Evolutionary conservation across 176 grass and related monocot genomes (phyloP).

Genomic region (Canna indica): DNA sequence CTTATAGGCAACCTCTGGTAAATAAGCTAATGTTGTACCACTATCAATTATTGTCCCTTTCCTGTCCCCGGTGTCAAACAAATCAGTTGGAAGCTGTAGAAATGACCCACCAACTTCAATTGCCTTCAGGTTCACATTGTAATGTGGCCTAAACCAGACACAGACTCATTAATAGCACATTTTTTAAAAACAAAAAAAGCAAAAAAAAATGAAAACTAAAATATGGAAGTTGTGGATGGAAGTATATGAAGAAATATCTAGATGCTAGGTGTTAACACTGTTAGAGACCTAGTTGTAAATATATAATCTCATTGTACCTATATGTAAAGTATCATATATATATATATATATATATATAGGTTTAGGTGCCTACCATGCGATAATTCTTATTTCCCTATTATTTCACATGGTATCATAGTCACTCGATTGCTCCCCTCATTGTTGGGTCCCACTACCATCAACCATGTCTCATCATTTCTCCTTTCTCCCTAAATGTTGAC

Average conservation of each 20-base stretch:
- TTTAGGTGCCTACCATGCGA: too few species aligned
- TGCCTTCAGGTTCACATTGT: slow-evolving; percentile 73
- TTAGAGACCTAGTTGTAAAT: too few species aligned
- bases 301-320: too few species aligned
- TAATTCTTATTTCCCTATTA: too few species aligned
- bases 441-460: too few species aligned
- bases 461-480: too few species aligned
- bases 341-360: too few species aligned
- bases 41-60: slow-evolving; percentile 88
- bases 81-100: slow-evolving; percentile 52
- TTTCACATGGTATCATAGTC: too few species aligned
- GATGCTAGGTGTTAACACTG: neutral
- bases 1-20: slow-evolving; percentile 53
- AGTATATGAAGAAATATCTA: neutral
- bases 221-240: neutral
- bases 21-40: slow-evolving; percentile 83
- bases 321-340: too few species aligned
- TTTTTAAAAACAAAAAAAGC: neutral
- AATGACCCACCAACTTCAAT: slow-evolving; percentile 57
- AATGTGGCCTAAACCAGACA: slow-evolving; percentile 48
- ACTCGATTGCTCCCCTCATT: too few species aligned
- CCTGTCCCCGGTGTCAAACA: slow-evolving; percentile 37
- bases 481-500: too few species aligned
- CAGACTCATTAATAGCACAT: neutral
- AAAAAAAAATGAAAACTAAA: neutral